A percentile compares a stretch with the other conserved stretches of the same genome.
phyloP scores from a whole-genome alignment of 169 alveolate genomes.

The Babesia gibsoni region DNA sequence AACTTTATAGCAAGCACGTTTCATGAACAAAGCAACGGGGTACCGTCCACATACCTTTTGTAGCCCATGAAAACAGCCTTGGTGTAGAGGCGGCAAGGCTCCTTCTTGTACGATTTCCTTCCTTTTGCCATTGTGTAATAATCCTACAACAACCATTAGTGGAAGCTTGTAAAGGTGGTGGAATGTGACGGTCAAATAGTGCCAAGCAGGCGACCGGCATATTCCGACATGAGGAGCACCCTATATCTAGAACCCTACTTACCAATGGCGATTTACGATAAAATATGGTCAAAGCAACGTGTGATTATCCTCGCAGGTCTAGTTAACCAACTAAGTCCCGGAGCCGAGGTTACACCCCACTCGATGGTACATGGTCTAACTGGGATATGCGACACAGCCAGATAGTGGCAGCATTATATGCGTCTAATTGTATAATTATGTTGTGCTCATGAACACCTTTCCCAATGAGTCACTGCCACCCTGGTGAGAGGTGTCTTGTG shows the following conservation, averaged over 20 bases:
- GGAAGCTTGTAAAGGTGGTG: neutral
- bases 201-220: too few species aligned
- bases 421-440: too few species aligned
- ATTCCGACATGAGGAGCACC: too few species aligned
- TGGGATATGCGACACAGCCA: too few species aligned
- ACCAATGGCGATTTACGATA: conserved; percentile 13
- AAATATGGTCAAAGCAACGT: neutral
- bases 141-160: neutral
- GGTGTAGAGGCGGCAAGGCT: conserved; percentile 87
- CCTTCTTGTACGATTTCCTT: conserved; percentile 64
- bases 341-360: conserved; percentile 8
- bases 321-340: neutral
- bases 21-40: neutral
- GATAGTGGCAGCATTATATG: too few species aligned
- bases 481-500: too few species aligned
- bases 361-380: too few species aligned
- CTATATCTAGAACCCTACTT: too few species aligned
- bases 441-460: too few species aligned
- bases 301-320: neutral
- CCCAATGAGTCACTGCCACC: too few species aligned
- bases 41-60: conserved; percentile 79
- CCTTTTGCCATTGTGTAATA: conserved; percentile 30
- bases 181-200: neutral
- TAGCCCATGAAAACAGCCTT: conserved; percentile 89
- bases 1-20: neutral